These are phyloP conservation scores for Wallemia mellicola DNA, from an alignment of 1,284 basidiomycete genomes.

Conservation along the genomic window DNA sequence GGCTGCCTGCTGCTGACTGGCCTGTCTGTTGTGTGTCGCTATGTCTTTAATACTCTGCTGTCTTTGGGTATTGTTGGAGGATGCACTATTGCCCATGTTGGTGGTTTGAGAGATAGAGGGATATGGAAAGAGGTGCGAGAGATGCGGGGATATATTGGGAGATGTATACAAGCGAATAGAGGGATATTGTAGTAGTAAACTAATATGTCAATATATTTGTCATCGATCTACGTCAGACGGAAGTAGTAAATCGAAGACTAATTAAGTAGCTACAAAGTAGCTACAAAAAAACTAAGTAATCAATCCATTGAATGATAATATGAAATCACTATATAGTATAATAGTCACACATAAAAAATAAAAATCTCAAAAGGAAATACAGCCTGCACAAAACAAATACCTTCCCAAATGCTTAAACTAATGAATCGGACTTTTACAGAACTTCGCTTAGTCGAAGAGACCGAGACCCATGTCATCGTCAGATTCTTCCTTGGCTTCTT, in stretches of 20 bases:
- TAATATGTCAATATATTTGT: no score
- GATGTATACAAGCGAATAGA: no score
- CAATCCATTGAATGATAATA: no score
- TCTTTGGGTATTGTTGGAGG: not conserved
- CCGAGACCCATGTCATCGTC: constrained; percentile 83
- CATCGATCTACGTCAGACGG: no score
- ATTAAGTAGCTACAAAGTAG: no score
- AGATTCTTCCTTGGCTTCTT: constrained; percentile 50
- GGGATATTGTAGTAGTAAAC: no score
- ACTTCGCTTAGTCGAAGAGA: constrained; percentile 36
- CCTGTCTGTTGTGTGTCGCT: not conserved
- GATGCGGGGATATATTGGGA: not conserved
- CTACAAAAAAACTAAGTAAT: no score
- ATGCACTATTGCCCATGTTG: not conserved
- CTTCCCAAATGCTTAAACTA: not conserved
- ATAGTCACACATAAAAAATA: no score
- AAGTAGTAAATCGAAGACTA: no score
- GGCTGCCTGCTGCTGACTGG: not conserved
- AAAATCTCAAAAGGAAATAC: no score
- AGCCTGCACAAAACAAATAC: no score
- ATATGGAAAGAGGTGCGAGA: not conserved
- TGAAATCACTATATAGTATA: no score
- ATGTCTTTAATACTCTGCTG: not conserved
- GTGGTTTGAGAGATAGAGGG: not conserved
- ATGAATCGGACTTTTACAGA: not conserved